phyloP scores from a whole-genome alignment of 1,139 yeast genomes.

The Sugiyamaella novakii region DNA sequence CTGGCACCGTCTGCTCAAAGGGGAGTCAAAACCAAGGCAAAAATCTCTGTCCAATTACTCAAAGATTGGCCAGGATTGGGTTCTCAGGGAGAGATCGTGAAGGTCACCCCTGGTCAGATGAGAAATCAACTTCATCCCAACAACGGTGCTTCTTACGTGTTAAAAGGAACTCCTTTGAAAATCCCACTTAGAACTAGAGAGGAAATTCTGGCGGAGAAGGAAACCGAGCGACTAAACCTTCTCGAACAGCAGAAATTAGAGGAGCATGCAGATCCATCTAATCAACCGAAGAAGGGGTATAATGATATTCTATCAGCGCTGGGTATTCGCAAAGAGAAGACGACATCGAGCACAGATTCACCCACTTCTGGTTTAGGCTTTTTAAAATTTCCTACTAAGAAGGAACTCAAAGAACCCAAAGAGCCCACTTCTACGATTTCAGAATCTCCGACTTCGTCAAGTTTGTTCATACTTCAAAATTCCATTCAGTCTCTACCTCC shows the following conservation, averaged over 20 bases:
- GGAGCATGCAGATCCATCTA: constrained; percentile 7
- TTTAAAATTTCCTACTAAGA: constrained; percentile 20
- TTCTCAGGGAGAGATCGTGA: constrained; percentile 67
- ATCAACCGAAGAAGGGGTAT: constrained; percentile 12
- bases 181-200: constrained; percentile 47
- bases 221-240: constrained; percentile 18
- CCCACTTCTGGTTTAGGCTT: constrained; percentile 21
- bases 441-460: constrained; percentile 17
- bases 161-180: constrained; percentile 55
- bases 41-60: constrained; percentile 62
- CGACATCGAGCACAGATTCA: constrained; percentile 5
- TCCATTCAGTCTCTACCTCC: constrained; percentile 33
- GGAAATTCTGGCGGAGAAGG: constrained; percentile 21
- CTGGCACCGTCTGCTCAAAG: constrained; percentile 1
- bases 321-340: constrained; percentile 7
- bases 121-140: constrained; percentile 69
- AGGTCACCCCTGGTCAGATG: constrained; percentile 83
- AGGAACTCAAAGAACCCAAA: constrained; percentile 10
- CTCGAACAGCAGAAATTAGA: constrained; percentile 19
- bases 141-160: constrained; percentile 72
- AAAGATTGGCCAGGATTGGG: constrained; percentile 64
- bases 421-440: constrained; percentile 21
- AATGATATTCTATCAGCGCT: constrained; percentile 16
- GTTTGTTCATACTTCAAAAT: constrained; percentile 27
- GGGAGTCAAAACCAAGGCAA: constrained; percentile 50